These are phyloP conservation scores for Helicostylum pulchrum DNA, from an alignment of 192 early-diverging fungal genomes.

Conservation along the genomic window DNA sequence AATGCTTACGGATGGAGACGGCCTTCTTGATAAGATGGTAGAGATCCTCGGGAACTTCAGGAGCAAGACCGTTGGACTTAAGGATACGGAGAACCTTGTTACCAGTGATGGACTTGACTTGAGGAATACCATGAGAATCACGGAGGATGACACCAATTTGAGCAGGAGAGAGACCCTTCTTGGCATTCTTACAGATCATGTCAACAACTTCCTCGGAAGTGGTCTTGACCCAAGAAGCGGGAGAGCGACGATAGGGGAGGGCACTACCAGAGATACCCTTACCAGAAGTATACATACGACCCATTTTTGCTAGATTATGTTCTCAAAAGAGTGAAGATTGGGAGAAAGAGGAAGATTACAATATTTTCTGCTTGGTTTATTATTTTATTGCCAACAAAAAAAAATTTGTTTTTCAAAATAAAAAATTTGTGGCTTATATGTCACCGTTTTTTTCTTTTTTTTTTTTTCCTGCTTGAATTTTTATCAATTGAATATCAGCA, in stretches of 20 bases:
- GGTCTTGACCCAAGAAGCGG: conserved; percentile 98
- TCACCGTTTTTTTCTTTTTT: no score
- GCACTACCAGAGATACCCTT: conserved; percentile 92
- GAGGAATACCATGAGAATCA: conserved; percentile 97
- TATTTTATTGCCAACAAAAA: no score
- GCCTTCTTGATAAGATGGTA: conserved; percentile 99
- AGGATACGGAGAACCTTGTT: conserved; percentile 99
- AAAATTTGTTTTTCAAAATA: no score
- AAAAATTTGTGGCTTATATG: no score
- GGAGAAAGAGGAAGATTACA: conserved; percentile 13
- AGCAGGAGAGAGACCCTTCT: conserved; percentile 98
- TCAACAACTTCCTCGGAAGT: conserved; percentile 96
- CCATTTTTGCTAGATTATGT: conserved; percentile 14
- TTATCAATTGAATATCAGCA: no score
- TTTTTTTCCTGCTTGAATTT: no score
- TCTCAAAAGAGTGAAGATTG: conserved; percentile 7
- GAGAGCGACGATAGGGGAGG: conserved; percentile 95
- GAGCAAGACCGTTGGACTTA: conserved; percentile 83
- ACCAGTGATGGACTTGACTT: conserved; percentile 95
- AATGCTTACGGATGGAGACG: conserved; percentile 96
- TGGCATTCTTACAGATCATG: conserved; percentile 98
- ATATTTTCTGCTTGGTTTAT: background rate
- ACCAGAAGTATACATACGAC: conserved; percentile 83
- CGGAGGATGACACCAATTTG: conserved; percentile 98
- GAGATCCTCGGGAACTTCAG: conserved; percentile 97